Evolutionary conservation across 2,329 filamentous ascomycete genomes (phyloP).

Genomic region (Cladosporium cucumerinum): DNA sequence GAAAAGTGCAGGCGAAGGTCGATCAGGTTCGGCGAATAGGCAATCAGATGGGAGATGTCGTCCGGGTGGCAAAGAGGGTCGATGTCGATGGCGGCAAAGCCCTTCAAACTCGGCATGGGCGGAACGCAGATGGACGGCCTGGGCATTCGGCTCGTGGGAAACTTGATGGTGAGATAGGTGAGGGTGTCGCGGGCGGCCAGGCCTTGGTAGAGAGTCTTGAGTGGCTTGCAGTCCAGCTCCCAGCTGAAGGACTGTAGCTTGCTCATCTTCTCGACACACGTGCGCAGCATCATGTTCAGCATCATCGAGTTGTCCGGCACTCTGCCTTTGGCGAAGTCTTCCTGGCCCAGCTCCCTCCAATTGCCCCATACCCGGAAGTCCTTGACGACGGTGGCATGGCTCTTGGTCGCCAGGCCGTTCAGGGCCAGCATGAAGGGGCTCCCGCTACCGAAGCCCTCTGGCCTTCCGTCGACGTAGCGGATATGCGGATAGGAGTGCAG

Average conservation of each 20-base stretch:
- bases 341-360: constrained; percentile 56
- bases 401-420: constrained; percentile 58
- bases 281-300: constrained; percentile 58
- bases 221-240: constrained; percentile 59
- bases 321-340: constrained; percentile 57
- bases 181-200: constrained; percentile 50
- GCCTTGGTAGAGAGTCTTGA: constrained; percentile 57
- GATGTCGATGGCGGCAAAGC: constrained; percentile 56
- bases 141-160: constrained; percentile 55
- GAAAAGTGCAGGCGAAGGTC: constrained; percentile 59
- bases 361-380: constrained; percentile 53
- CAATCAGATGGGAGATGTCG: constrained; percentile 56
- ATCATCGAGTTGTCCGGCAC: constrained; percentile 64
- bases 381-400: constrained; percentile 51
- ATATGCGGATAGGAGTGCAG: constrained; percentile 58
- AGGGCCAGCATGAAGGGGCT: constrained; percentile 63
- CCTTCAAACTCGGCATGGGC: constrained; percentile 53
- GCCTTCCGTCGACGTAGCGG: constrained; percentile 55
- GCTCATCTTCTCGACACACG: constrained; percentile 57
- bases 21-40: constrained; percentile 52
- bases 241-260: constrained; percentile 57
- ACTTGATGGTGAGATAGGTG: constrained; percentile 53
- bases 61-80: constrained; percentile 64
- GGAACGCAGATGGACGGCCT: constrained; percentile 56
- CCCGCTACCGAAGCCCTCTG: constrained; percentile 60